Percentiles rank a stretch among this genome's conserved stretches.
These are phyloP conservation scores for Russula lepida DNA, from an alignment of 768 basidiomycete species.

Conservation along the genomic window DNA sequence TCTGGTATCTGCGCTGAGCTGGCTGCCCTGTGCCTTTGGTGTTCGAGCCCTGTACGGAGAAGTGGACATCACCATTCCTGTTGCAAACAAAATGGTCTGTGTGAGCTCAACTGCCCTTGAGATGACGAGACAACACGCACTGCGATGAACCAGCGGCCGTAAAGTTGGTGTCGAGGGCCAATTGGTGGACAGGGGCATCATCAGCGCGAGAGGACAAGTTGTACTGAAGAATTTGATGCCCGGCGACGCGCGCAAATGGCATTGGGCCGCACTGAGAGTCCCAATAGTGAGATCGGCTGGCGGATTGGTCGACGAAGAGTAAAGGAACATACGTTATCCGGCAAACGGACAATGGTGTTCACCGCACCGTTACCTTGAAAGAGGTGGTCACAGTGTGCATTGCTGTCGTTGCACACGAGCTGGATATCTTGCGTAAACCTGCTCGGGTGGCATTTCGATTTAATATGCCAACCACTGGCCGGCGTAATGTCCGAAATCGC, in stretches of 20 bases:
- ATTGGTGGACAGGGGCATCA: background rate
- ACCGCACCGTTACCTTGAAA: slow-evolving; percentile 11
- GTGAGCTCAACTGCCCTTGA: background rate
- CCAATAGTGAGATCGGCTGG: background rate
- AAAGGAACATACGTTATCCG: slow-evolving; percentile 1
- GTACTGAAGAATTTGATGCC: background rate
- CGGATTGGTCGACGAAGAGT: background rate
- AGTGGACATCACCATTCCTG: background rate
- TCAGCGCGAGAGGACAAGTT: background rate
- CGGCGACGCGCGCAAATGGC: background rate
- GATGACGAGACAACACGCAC: background rate
- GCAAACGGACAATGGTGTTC: slow-evolving; percentile 21
- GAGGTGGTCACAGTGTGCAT: slow-evolving; percentile 17
- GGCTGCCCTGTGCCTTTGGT: background rate
- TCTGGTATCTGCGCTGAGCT: background rate
- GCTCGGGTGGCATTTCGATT: background rate
- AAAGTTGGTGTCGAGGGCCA: background rate
- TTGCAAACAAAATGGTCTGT: background rate
- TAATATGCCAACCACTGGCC: slow-evolving; percentile 6
- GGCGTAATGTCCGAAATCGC: slow-evolving; percentile 15
- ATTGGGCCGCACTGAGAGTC: background rate
- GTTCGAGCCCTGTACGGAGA: background rate
- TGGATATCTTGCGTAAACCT: background rate
- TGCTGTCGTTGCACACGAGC: background rate
- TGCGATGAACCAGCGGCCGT: background rate